These are phyloP conservation scores for Dendrobium huoshanense DNA, from an alignment of 106 monocot genomes.

Conservation along the genomic window DNA sequence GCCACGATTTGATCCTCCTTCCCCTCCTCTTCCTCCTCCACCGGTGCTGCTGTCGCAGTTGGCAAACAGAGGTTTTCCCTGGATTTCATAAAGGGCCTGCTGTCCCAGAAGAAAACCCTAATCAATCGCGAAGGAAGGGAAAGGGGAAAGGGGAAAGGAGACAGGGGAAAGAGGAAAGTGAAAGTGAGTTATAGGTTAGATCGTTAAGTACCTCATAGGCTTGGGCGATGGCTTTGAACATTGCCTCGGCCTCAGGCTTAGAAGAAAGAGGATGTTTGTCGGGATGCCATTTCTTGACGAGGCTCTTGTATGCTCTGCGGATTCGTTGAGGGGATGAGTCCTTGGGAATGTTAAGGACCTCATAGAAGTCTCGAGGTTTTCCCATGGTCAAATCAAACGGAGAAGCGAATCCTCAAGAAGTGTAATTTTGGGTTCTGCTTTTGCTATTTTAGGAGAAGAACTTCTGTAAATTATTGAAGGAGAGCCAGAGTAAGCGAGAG, in stretches of 20 bases:
- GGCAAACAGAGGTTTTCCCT: conserved; percentile 13
- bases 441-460: background rate
- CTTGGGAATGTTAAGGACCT: conserved; percentile 43
- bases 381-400: conserved; percentile 1
- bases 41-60: background rate
- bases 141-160: background rate
- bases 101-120: background rate
- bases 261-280: conserved; percentile 66
- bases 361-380: conserved; percentile 26
- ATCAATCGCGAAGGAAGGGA: background rate
- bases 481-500: background rate
- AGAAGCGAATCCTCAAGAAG: background rate
- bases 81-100: conserved; percentile 23
- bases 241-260: conserved; percentile 44
- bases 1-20: background rate
- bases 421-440: background rate
- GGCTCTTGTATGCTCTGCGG: conserved; percentile 43
- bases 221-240: conserved; percentile 53
- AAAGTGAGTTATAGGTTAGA: background rate
- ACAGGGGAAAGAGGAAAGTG: no score
- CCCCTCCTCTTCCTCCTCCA: background rate
- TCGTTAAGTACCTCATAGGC: conserved; percentile 43
- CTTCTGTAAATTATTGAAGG: background rate
- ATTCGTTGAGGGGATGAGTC: conserved; percentile 41
- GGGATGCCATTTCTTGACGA: conserved; percentile 63